Base-by-base conservation (phyloP, 2,329 filamentous ascomycete species). In the Pseudocercospora eumusae region DNA sequence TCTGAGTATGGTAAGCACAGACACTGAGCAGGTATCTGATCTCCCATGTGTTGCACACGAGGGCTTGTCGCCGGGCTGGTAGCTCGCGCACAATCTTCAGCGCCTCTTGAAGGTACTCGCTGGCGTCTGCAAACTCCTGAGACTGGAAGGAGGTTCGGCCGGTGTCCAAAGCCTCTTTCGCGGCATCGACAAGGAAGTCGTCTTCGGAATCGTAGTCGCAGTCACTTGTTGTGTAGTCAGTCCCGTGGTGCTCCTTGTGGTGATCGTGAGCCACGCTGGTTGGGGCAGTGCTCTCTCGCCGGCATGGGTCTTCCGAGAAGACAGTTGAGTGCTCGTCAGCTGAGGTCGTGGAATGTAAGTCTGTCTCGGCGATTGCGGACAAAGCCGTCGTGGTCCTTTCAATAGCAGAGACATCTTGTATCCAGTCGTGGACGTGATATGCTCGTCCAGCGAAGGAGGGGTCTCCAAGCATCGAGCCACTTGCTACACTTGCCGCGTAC, bases 1-100 rank as follows among this genome's bases (percentile, higher is more conserved):
- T 63, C 59, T 68, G 64, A 2, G 61, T 69, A 31, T 73, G 60
- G 60, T 69, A 73, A 23, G 70, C 59, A 55, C 70, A 73, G 47
- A 72, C 64, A 40, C 69, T 70, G 25, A 74, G 67, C 56, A 66
- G 69, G 54, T 70, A 74, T n/a, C 70, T 66, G 13, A 74, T 56
- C 61, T 60, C 62, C 56, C 68, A 72, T 2, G 70, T 57, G 55
- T 73, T 64, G 59, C 67, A 72, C 20, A 70, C 69, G 36, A 50
- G 47, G 5, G 68, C 66, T 52, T 65, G 67, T 10, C 21, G 20
- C 44, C 62, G 56, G 13, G 49, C 54, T 18, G 69, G 56, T 40
- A 73, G 64, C 45, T 68, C 64, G 21, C 70, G 66, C 21, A 73
- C 45, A 52, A 70, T 61, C 50, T 61, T 68, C 11, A 74, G 44